Percentiles rank a stretch among this genome's conserved stretches.
Conservation (phyloP, 2,329 filamentous ascomycete genomes). For the Talaromyces sp. region DNA sequence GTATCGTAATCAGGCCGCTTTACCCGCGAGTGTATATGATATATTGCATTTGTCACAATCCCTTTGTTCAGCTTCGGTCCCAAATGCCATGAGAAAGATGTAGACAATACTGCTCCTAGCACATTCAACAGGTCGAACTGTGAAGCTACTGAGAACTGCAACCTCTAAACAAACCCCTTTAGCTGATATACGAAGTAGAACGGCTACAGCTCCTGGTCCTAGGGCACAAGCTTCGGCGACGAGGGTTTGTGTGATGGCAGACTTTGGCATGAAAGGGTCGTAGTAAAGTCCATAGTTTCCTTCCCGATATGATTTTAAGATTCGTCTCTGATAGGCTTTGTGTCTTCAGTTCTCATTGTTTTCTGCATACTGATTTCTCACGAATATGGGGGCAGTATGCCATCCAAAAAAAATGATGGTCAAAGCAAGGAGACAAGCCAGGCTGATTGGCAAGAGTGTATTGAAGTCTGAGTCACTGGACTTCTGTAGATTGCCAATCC, state of each 20-base stretch:
- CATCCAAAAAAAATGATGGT: background rate
- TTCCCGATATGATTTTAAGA: background rate
- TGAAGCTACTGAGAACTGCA: background rate
- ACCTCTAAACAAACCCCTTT: background rate
- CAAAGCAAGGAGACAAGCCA: background rate
- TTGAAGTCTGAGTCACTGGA: background rate
- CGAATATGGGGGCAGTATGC: background rate
- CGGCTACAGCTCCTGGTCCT: background rate
- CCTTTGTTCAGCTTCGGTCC: background rate
- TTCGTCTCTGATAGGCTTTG: background rate
- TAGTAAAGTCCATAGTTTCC: background rate
- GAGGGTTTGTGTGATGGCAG: background rate
- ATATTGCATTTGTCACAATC: background rate
- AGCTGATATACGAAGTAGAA: background rate
- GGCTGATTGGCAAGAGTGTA: background rate
- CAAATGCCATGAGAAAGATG: background rate
- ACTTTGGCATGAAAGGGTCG: background rate
- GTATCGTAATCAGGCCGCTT: background rate
- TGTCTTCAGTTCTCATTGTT: background rate
- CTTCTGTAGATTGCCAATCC: background rate
- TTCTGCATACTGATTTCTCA: background rate
- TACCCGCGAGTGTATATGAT: background rate
- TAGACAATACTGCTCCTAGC: background rate
- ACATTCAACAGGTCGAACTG: background rate
- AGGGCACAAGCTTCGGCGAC: background rate